phyloP scores from a whole-genome alignment of 768 basidiomycete species.

The Lentinula aciculospora region DNA sequence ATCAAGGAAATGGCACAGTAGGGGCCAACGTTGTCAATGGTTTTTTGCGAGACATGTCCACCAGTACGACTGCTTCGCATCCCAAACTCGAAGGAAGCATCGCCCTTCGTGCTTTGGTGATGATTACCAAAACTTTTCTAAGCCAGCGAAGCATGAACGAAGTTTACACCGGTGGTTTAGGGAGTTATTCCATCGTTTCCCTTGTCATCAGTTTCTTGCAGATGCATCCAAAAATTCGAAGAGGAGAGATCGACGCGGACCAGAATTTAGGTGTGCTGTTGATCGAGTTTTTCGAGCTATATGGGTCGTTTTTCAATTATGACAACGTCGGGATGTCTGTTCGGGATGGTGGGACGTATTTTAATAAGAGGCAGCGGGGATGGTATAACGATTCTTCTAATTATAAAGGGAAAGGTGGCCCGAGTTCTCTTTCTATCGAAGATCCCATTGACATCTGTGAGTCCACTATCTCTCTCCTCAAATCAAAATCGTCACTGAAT shows the following conservation, averaged over 20 bases:
- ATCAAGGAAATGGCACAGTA: slow-evolving; percentile 1
- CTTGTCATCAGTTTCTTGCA: slow-evolving; percentile 92
- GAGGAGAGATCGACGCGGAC: slow-evolving; percentile 81
- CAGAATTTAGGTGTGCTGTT: slow-evolving; percentile 90
- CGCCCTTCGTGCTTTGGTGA: slow-evolving; percentile 76
- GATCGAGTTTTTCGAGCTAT: slow-evolving; percentile 96
- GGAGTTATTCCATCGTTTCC: slow-evolving; percentile 92
- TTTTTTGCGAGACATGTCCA: slow-evolving; percentile 2
- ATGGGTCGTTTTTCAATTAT: slow-evolving; percentile 90
- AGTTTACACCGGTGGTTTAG: slow-evolving; percentile 93
- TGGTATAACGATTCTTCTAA: slow-evolving; percentile 63
- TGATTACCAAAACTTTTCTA: slow-evolving; percentile 89
- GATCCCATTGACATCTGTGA: slow-evolving; percentile 87
- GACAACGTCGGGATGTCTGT: slow-evolving; percentile 86
- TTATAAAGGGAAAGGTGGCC: background rate
- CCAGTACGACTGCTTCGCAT: slow-evolving; percentile 49
- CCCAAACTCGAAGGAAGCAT: slow-evolving; percentile 63
- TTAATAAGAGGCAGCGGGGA: slow-evolving; percentile 71
- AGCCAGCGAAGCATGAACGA: slow-evolving; percentile 93
- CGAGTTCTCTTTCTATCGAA: slow-evolving; percentile 74
- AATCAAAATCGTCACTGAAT: slow-evolving; percentile 4
- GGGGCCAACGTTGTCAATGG: background rate
- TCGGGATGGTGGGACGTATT: slow-evolving; percentile 85
- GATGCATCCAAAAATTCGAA: slow-evolving; percentile 93
- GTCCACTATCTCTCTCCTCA: slow-evolving; percentile 25